Conservation (phyloP, 345 rosid species). For the Eucalyptus camaldulensis region DNA sequence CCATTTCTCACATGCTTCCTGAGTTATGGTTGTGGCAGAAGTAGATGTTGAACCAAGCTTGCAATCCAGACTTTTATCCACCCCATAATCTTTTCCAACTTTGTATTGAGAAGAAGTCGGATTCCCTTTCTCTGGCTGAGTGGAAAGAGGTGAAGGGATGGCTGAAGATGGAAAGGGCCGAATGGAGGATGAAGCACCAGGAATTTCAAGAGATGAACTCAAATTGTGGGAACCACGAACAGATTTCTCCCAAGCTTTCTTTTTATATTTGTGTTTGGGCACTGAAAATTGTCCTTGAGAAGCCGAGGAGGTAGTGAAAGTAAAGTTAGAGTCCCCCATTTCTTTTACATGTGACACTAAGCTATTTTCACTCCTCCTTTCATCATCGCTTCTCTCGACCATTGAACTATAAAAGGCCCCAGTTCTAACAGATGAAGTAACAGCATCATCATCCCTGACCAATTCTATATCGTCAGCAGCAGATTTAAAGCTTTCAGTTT, state of each 20-base stretch:
- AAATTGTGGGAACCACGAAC: slow-evolving; percentile 22
- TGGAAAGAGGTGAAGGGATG: slow-evolving; percentile 23
- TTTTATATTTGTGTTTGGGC: slow-evolving; percentile 28
- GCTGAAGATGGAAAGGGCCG: slow-evolving; percentile 31
- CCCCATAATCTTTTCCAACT: slow-evolving; percentile 15
- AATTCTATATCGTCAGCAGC: slow-evolving; percentile 74
- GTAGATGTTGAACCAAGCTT: slow-evolving; percentile 24
- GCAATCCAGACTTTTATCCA: slow-evolving; percentile 21
- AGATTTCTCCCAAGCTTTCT: slow-evolving; percentile 29
- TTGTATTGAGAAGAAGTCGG: slow-evolving; percentile 14
- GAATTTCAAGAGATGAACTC: slow-evolving; percentile 18
- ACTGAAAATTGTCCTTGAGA: slow-evolving; percentile 27
- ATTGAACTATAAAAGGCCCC: slow-evolving; percentile 49
- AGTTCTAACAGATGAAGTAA: slow-evolving; percentile 34
- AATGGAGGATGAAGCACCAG: slow-evolving; percentile 26
- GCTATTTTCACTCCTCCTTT: slow-evolving; percentile 7
- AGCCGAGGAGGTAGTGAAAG: slow-evolving; percentile 60
- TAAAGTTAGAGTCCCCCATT: slow-evolving; percentile 39
- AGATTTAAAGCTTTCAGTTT: slow-evolving; percentile 85
- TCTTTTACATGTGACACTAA: slow-evolving; percentile 22
- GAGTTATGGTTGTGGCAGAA: slow-evolving; percentile 31
- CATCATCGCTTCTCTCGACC: slow-evolving; percentile 33
- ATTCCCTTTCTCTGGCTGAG: slow-evolving; percentile 23
- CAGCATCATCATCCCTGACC: slow-evolving; percentile 27
- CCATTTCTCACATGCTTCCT: slow-evolving; percentile 98